A percentile compares a stretch with the other conserved stretches of the same genome.
These are phyloP conservation scores for Diospyros lotus DNA, from an alignment of 148 eudicot species.

Conservation along the genomic window DNA sequence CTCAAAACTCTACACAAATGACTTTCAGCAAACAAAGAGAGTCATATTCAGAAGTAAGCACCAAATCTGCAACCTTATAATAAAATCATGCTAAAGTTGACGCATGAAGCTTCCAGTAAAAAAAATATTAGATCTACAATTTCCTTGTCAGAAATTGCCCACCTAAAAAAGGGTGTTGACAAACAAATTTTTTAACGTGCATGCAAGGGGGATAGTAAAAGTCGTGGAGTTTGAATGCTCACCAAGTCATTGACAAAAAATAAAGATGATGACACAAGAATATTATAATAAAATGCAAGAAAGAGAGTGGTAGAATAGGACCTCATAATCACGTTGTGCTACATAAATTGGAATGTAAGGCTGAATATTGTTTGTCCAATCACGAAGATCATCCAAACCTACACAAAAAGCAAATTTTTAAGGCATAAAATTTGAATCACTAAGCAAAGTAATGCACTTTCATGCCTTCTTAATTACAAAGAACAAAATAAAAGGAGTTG, in stretches of 20 bases:
- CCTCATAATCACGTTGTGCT: slow-evolving; percentile 97
- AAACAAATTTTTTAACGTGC: too few species aligned
- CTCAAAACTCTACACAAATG: too few species aligned
- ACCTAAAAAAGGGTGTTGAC: background rate
- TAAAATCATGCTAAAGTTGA: background rate
- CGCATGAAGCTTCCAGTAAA: background rate
- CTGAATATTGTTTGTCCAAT: slow-evolving; percentile 99
- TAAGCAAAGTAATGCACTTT: slow-evolving; percentile 1
- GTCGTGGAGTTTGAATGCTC: background rate
- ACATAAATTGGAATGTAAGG: slow-evolving; percentile 77
- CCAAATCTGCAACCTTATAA: background rate
- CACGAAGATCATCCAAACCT: slow-evolving; percentile 99
- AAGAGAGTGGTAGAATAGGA: slow-evolving; percentile 19
- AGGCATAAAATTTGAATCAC: slow-evolving; percentile 12
- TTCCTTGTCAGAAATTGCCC: background rate
- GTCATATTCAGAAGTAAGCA: background rate
- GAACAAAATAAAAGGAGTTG: slow-evolving; percentile 22
- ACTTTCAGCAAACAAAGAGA: too few species aligned
- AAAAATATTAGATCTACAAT: background rate
- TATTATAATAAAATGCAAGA: background rate
- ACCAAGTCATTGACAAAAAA: background rate
- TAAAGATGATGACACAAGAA: background rate
- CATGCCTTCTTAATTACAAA: slow-evolving; percentile 17
- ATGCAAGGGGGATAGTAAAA: background rate
- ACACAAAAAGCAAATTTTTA: slow-evolving; percentile 13